Percentiles rank a stretch among this genome's conserved stretches.
These are phyloP conservation scores for Apiospora pterosperma DNA, from an alignment of 2,329 filamentous ascomycete species.

Conservation along the genomic window DNA sequence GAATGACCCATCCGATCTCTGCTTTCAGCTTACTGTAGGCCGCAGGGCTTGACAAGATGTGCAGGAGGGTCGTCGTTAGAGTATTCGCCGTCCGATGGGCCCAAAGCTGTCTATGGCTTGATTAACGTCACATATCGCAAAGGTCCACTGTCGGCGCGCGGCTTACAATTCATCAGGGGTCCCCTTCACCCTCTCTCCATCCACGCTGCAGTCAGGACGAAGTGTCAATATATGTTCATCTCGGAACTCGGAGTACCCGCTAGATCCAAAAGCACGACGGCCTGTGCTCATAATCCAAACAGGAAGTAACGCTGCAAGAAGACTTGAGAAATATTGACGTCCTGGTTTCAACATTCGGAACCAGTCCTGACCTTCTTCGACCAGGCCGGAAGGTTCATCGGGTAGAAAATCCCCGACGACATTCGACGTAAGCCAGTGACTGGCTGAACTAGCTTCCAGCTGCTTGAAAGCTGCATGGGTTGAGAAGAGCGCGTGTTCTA, in stretches of 20 bases:
- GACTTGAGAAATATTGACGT: neutral
- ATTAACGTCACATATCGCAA: neutral
- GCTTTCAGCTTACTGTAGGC: slow-evolving; percentile 14
- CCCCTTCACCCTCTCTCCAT: slow-evolving; percentile 9
- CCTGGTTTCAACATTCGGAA: too few relatives aligned
- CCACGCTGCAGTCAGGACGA: slow-evolving; percentile 2
- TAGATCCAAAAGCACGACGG: neutral
- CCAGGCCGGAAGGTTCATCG: slow-evolving; percentile 34
- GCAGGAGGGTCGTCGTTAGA: slow-evolving; percentile 43
- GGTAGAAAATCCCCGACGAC: slow-evolving; percentile 41
- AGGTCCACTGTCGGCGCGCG: neutral
- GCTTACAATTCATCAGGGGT: slow-evolving; percentile 16
- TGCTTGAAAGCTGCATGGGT: slow-evolving; percentile 16
- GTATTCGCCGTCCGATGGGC: slow-evolving; percentile 48
- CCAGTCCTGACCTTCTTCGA: neutral
- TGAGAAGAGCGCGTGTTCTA: slow-evolving; percentile 33
- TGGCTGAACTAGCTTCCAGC: slow-evolving; percentile 34
- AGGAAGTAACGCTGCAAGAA: neutral
- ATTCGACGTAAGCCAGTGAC: slow-evolving; percentile 41
- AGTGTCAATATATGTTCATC: neutral
- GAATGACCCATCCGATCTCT: slow-evolving; percentile 35
- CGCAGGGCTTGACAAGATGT: slow-evolving; percentile 39
- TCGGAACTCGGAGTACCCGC: too few relatives aligned
- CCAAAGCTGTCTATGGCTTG: slow-evolving; percentile 35
- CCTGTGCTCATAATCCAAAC: too few relatives aligned